These are phyloP conservation scores for Candida andamanensis DNA, from an alignment of 805 yeast genomes.

Conservation along the genomic window DNA sequence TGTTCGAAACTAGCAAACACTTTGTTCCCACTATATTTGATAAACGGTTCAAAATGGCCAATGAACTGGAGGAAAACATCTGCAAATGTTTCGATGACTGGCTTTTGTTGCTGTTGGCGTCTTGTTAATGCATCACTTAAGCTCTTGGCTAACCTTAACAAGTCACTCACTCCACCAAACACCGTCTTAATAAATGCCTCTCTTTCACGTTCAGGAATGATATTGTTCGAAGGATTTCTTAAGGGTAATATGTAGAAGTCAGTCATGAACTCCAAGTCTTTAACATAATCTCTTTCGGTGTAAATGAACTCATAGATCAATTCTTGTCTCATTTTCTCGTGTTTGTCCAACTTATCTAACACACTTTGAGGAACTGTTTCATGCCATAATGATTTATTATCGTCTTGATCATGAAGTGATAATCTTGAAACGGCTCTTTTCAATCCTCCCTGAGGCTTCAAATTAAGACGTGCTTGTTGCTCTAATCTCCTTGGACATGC, in stretches of 20 bases:
- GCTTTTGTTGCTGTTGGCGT: conserved; percentile 75
- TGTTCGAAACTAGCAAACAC: conserved; percentile 93
- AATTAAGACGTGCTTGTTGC: conserved; percentile 87
- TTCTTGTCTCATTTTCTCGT: conserved; percentile 90
- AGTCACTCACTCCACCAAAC: conserved; percentile 83
- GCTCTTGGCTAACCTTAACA: conserved; percentile 74
- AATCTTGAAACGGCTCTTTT: conserved; percentile 67
- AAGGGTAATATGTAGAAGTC: conserved; percentile 93
- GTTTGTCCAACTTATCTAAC: conserved; percentile 72
- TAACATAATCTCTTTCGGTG: conserved; percentile 93
- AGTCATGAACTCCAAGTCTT: conserved; percentile 86
- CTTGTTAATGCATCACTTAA: conserved; percentile 86
- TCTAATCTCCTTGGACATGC: conserved; percentile 95
- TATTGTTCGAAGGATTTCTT: conserved; percentile 64
- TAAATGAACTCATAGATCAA: conserved; percentile 89
- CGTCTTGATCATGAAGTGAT: conserved; percentile 63
- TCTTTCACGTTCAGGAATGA: conserved; percentile 82
- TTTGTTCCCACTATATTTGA: conserved; percentile 89
- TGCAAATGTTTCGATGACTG: conserved; percentile 80
- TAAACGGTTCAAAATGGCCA: conserved; percentile 86
- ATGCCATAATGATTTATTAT: conserved; percentile 86
- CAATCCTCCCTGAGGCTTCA: conserved; percentile 84
- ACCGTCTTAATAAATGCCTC: conserved; percentile 90
- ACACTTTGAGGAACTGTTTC: conserved; percentile 80
- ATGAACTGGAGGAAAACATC: conserved; percentile 82